Evolutionary conservation across 2,329 filamentous ascomycete genomes (phyloP), one percentile per base, ranked within the genome.

Genomic region (Colletotrichum musicola): DNA sequence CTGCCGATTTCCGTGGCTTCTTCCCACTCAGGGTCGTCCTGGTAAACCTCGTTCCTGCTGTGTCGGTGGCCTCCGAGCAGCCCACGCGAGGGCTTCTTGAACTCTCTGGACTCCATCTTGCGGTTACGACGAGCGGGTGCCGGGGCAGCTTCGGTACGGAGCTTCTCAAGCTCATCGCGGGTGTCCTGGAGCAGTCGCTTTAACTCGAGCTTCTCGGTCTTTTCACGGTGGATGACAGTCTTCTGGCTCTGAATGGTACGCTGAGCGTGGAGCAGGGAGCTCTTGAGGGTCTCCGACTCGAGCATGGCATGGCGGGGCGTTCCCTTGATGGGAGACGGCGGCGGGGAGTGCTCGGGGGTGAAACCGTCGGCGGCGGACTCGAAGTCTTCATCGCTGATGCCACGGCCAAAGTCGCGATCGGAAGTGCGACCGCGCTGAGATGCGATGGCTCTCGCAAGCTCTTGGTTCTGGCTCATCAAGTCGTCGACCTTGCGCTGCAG

Each of bases 121-220:
- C 86, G 89, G 78, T 78, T 91, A 85, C 82, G 89, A 78, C 86
- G 92, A 82, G 77, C 88, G 78, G 83, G 74, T 62, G 80, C 74
- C 57, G 80, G 78, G 22, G 71, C 77, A 54, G 81, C 81, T 38
- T 89, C 87, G 64, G 84, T 88, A 68, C 90, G 88, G 54, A 89
- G 81, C 79, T 94, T 86, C 75, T 92, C 96, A 30, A 99, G 83
- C 75, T 99, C 96, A 77, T 99, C 96, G 42, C 95, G 90, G 25
- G 95, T 92, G 75, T 99, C 96, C 81, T 98, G 95, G 35, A 98
- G 88, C 88, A 99, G 93, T 68, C 95, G 92, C 81, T 94, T 95
- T 62, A 98, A 88, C 80, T 99, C 96, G 30, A 98, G 88, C 84
- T 98, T 99, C 80, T 99, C 96, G 0, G 95, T 98, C 89, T 98